phyloP scores from a whole-genome alignment of 345 rosid genomes.

The Boechera stricta region DNA sequence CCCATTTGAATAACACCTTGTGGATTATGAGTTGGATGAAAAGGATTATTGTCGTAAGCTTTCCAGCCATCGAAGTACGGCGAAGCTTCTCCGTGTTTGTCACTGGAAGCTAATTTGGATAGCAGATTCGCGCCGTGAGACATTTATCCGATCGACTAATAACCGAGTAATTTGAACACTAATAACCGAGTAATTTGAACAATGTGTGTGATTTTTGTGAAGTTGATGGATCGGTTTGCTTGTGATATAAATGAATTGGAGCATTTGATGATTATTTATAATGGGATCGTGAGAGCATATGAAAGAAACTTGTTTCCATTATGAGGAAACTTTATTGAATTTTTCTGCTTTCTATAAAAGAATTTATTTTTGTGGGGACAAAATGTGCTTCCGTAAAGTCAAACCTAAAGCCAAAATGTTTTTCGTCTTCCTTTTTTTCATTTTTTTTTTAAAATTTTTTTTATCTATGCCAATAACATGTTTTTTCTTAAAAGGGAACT shows the following conservation, averaged over 20 bases:
- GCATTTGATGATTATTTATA: constrained; percentile 29
- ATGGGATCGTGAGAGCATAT: background rate
- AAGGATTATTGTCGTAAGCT: constrained; percentile 72
- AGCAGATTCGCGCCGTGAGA: constrained; percentile 38
- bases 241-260: constrained; percentile 9
- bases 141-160: background rate
- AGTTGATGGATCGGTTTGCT: constrained; percentile 14
- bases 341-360: constrained; percentile 22
- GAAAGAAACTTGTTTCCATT: constrained; percentile 15
- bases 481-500: background rate
- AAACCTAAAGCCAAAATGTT: background rate
- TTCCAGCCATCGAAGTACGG: constrained; percentile 89
- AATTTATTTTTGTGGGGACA: constrained; percentile 28
- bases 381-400: constrained; percentile 16
- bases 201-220: constrained; percentile 22
- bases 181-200: background rate
- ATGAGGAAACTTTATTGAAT: constrained; percentile 10
- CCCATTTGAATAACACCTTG: constrained; percentile 88
- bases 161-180: background rate
- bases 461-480: background rate
- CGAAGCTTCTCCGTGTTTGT: constrained; percentile 73
- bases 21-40: constrained; percentile 58
- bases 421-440: background rate
- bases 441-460: no score
- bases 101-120: constrained; percentile 61